Evolutionary conservation across 495 filamentous ascomycete genomes (phyloP), one percentile per base, ranked within the genome.

Genomic region (Aspergillus leporis): DNA sequence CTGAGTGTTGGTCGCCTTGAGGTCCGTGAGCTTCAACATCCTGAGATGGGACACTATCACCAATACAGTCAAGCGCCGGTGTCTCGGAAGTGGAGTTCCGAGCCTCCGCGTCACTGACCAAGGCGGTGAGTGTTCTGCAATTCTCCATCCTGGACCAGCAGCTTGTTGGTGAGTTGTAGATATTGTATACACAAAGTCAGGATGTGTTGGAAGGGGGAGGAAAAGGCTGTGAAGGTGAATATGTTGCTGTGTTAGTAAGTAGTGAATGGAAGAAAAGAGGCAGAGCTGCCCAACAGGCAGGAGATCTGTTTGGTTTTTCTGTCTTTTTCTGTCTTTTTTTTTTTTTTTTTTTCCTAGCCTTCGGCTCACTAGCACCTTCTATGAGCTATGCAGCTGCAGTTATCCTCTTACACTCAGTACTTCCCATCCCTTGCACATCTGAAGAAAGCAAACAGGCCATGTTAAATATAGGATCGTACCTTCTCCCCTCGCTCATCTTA

Each of bases 21-120:
- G 38, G 10, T 16, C 5, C 5, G 13, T 41, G 10, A 41, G 10
- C 14, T 41, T 41, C 38, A 41, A 46, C 36, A 40, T 51, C n/a
- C 14, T 30, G 25, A 7, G 22, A 55, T 51, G 51, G 28, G 38
- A 8, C 30, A 30, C 50, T 64, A 56, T 56, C 45, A 61, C 65
- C 63, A 61, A 62, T 64, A 53, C 48, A 60, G 68, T 60, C 57
- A 68, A 66, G 60, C 60, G 55, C 60, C 66, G 66, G 66, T 63
- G 30, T 38, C 32, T 65, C 68, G 68, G 68, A 61, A 45, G 21
- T 56, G 30, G 48, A 43, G 32, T 45, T 60, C 63, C 65, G 64
- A 58, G 12, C 38, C 53, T 45, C 59, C 50, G 53, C 32, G 54
- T 58, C 57, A 53, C 56, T 34, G 36, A n/a, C 14, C 34, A 52